Evolutionary conservation across 2,329 filamentous ascomycete species (phyloP), one percentile per base, ranked within the genome.

Genomic region (Neonectria coccinea): DNA sequence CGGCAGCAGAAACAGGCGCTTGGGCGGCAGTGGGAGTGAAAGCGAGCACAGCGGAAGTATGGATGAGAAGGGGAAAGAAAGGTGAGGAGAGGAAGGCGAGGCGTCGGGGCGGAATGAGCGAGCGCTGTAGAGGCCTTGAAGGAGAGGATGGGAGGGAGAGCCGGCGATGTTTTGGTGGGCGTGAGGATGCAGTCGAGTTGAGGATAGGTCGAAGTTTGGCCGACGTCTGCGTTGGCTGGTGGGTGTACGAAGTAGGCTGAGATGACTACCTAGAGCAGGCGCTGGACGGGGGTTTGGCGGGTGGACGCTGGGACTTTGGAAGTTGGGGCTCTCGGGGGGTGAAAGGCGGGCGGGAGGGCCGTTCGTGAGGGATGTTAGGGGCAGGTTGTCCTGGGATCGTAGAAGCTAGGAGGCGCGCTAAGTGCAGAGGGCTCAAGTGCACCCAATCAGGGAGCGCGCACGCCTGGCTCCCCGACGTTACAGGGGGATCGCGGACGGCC

Each of bases 321-420:
- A 41, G 45, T 58, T 62, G 67, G 67, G 67, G 62, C 58, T 69
- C 56, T 65, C 50, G 70, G 70, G 66, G 64, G 62, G 68, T 53
- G 53, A 45, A 61, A 57, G 48, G 63, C 18, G 62, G 68, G 68
- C 67, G 71, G 67, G 71, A 72, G 70, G 71, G 60, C 65, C 55
- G 60, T 59, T 73, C 44, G 64, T 69, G 67, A 73, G 68, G 68
- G 68, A 69, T 69, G 73, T 62, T 65, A 59, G 73, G 70, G 71
- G 73, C 70, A 73, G 71, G 70, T 72, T 75, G 74, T 70, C 68
- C 67, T 70, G 66, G 71, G 64, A 61, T 22, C 60, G 36, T 39
- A 39, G 36, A 39, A n/a, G 36, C 59, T 53, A 20, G n/a, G 48
- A 54, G 64, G 69, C 70, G 69, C 72, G 72, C 72, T 74, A 74